Conservation (phyloP, 768 basidiomycete genomes). For the Boletus pseudopeckii region DNA sequence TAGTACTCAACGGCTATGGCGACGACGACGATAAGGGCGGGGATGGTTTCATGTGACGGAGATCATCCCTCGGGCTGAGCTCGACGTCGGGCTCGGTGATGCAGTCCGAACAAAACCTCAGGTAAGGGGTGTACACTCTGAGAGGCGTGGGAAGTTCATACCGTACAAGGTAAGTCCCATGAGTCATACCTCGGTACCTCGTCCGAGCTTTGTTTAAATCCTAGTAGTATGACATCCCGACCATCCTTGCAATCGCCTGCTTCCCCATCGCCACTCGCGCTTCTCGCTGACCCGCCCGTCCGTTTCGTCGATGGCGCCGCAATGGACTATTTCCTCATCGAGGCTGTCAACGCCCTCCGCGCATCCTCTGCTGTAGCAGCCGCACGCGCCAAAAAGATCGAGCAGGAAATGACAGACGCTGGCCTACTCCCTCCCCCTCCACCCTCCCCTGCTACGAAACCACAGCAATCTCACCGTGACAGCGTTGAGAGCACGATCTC, state of each 20-base stretch:
- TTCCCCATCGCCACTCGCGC: constrained; percentile 32
- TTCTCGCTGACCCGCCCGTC: constrained; percentile 61
- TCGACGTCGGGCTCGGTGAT: neutral
- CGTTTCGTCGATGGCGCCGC: constrained; percentile 62
- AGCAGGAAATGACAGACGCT: constrained; percentile 76
- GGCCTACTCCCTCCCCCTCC: constrained; percentile 61
- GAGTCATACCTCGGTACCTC: too few species aligned
- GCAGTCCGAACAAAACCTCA: too few species aligned
- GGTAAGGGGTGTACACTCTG: too few species aligned
- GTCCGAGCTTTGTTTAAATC: too few species aligned
- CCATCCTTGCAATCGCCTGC: neutral
- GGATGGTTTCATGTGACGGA: constrained; percentile 1
- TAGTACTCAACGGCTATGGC: neutral
- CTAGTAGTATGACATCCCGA: too few species aligned
- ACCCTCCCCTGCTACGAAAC: constrained; percentile 40
- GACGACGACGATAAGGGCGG: neutral
- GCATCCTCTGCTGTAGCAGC: constrained; percentile 72
- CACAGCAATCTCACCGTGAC: constrained; percentile 29
- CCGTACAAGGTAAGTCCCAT: too few species aligned
- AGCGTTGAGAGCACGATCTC: constrained; percentile 32
- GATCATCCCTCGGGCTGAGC: neutral
- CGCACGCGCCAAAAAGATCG: constrained; percentile 61
- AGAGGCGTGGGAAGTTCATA: too few species aligned
- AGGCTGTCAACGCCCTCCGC: constrained; percentile 70
- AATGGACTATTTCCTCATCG: constrained; percentile 86